These are phyloP conservation scores for Aegilops speltoides DNA, from an alignment of 176 grass and related monocot species.

Conservation along the genomic window DNA sequence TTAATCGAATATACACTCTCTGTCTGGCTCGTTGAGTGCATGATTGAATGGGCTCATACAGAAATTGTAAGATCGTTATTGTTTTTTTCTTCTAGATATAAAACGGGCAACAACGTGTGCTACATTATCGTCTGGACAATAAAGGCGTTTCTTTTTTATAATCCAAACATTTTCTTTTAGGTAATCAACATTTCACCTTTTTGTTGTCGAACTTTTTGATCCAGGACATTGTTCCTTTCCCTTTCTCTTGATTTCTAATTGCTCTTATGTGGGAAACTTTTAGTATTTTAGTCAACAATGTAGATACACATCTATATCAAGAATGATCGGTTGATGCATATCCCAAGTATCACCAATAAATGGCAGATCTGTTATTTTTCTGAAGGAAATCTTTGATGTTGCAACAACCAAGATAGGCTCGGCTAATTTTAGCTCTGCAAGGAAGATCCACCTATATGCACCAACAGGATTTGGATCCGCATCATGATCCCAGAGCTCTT, in stretches of 20 bases:
- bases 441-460: neutral
- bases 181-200: neutral
- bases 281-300: neutral
- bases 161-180: neutral
- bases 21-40: neutral
- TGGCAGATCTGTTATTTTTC: neutral
- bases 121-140: neutral
- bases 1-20: neutral
- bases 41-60: neutral
- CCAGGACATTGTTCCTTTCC: neutral
- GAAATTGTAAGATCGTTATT: neutral
- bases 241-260: neutral
- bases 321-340: slow-evolving; percentile 10
- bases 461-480: neutral
- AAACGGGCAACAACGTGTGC: neutral
- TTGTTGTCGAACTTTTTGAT: neutral
- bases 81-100: neutral
- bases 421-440: neutral
- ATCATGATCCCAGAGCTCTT: neutral
- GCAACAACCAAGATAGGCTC: neutral
- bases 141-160: neutral
- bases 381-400: neutral
- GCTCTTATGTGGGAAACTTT: neutral
- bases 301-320: neutral
- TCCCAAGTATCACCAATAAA: neutral